Evolutionary conservation across 495 filamentous ascomycete species (phyloP), one percentile per base, ranked within the genome.

Genomic region (Tuber aestivum): DNA sequence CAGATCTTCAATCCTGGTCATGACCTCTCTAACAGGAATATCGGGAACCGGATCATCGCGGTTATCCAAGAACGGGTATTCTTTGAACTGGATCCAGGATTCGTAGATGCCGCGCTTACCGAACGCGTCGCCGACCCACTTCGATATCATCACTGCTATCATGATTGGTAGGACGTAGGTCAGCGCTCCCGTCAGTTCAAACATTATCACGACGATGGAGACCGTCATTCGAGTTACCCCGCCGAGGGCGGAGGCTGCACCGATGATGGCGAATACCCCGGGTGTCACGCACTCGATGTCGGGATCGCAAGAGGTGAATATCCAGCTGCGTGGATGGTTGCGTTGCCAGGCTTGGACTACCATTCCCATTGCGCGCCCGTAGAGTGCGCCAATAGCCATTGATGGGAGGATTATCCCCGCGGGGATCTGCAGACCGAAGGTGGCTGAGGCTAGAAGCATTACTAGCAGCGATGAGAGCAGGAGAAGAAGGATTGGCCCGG

Each of bases 161-260:
- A 99, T 99, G 83, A 99, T 98, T 32, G 95, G 95, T 18, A 99
- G 90, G 44, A 99, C 95, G 83, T 99, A 98, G 0, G 94, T 97
- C 21, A 99, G 86, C 0, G 95, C 96, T 40, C 95, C 95, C 0
- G 95, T 99, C 41, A 99, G 90, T 85, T 99, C 95, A 79, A 98
- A 99, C 93, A 97, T 98, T 85, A 99, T 98, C 77, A 98, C 95
- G 4, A 98, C 95, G 80, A 99, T 97, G 18, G 95, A 97, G 12
- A 91, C 89, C 18, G 95, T 99, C 92, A 99, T 97, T 79, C 95
- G 90, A 40, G 95, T 98, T n/a, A 95, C 93, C 70, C 95, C 95
- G n/a, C 91, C 94, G 6, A 99, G 89, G 4, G 94, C 92, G 35
- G 96, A 94, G n/a, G 96, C 95, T 3, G 95, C 95, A 42, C 96